These are phyloP conservation scores for Eucalyptus cloeziana DNA, from an alignment of 345 rosid species.

Conservation along the genomic window DNA sequence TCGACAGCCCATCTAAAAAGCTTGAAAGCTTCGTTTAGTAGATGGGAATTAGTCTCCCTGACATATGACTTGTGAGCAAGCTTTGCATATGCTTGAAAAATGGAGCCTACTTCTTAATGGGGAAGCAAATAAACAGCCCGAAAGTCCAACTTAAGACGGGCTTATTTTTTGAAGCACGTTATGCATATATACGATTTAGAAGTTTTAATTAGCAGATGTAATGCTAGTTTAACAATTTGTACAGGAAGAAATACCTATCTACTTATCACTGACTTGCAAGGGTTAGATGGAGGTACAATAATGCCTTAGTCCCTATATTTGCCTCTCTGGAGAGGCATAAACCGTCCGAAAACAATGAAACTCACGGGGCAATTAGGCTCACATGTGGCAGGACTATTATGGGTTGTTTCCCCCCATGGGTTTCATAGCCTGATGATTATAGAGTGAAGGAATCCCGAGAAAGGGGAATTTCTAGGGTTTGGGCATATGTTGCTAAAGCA, in stretches of 20 bases:
- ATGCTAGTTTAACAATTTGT: neutral
- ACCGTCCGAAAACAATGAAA: conserved; percentile 3
- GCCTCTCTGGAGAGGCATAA: conserved; percentile 5
- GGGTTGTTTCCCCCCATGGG: neutral
- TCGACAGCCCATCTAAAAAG: neutral
- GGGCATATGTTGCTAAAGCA: conserved; percentile 71
- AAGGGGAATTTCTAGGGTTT: conserved; percentile 35
- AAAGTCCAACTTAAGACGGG: neutral
- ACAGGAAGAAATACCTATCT: neutral
- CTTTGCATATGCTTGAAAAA: neutral
- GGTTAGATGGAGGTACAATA: neutral
- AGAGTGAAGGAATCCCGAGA: conserved; percentile 70
- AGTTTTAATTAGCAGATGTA: neutral
- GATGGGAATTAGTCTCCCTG: neutral
- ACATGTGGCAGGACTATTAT: conserved; percentile 2
- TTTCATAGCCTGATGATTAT: neutral
- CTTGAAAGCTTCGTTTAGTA: neutral
- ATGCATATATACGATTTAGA: neutral
- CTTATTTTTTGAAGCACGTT: neutral
- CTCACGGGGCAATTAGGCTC: neutral
- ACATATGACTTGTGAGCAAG: neutral
- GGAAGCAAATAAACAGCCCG: neutral
- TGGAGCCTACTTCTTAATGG: neutral
- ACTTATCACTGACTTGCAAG: neutral
- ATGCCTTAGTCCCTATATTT: neutral